phyloP scores from a whole-genome alignment of 305 asterid species.

The Solanum hybrid region DNA sequence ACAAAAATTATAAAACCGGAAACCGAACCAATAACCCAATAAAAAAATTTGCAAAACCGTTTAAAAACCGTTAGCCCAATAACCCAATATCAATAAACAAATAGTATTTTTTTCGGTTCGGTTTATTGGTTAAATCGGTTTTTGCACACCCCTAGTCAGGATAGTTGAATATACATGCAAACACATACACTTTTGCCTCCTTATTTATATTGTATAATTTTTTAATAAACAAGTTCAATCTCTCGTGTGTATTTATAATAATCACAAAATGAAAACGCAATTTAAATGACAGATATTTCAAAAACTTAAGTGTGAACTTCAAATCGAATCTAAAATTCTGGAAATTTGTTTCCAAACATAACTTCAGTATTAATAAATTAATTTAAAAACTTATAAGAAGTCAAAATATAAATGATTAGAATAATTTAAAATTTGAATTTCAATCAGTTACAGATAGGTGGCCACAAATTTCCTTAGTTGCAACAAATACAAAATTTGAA shows the following conservation, averaged over 20 bases:
- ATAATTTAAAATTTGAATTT: background rate
- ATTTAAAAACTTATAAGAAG: background rate
- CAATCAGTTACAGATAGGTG: background rate
- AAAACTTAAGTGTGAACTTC: background rate
- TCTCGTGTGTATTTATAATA: too few relatives aligned
- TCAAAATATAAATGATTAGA: background rate
- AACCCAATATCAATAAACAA: too few relatives aligned
- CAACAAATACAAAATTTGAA: background rate
- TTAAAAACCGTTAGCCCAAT: too few relatives aligned
- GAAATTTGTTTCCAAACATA: background rate
- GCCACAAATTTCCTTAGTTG: background rate
- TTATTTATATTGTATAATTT: background rate
- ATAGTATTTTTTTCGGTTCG: too few relatives aligned
- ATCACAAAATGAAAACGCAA: background rate
- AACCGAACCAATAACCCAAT: too few relatives aligned
- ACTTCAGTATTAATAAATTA: background rate
- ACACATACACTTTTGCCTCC: background rate
- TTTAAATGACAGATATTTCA: background rate
- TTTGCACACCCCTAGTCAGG: background rate
- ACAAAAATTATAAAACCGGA: too few relatives aligned
- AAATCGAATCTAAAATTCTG: background rate
- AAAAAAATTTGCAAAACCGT: too few relatives aligned
- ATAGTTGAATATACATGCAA: background rate
- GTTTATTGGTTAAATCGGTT: too few relatives aligned
- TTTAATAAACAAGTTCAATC: background rate